Percentiles rank a stretch among this genome's conserved stretches.
These are phyloP conservation scores for Exophiala dermatitidis DNA, from an alignment of 2,329 filamentous ascomycete genomes.

Conservation along the genomic window DNA sequence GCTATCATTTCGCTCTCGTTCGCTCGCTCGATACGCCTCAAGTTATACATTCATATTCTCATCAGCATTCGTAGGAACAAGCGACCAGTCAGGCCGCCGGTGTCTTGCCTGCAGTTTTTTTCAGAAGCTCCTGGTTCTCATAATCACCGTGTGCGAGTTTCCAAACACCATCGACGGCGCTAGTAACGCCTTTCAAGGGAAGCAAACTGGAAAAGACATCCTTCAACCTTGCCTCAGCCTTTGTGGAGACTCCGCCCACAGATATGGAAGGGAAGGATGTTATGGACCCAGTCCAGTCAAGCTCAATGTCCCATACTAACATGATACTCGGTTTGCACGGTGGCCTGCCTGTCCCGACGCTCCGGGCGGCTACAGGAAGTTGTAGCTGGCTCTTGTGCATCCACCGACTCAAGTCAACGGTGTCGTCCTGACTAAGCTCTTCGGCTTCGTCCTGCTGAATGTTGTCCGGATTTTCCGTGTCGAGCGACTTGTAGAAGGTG, in stretches of 20 bases:
- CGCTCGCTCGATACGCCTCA: not conserved
- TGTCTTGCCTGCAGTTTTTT: not conserved
- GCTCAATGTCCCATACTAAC: slow-evolving; percentile 20
- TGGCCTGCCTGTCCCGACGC: not conserved
- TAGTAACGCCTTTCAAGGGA: slow-evolving; percentile 11
- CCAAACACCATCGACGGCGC: slow-evolving; percentile 18
- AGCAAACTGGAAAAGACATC: slow-evolving; percentile 20
- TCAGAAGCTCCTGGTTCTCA: slow-evolving; percentile 2
- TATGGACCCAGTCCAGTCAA: slow-evolving; percentile 21
- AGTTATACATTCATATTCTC: not conserved
- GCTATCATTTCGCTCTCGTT: no score
- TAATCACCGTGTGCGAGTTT: slow-evolving; percentile 12
- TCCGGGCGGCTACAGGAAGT: not conserved
- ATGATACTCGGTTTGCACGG: slow-evolving; percentile 16
- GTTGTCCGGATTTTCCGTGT: not conserved
- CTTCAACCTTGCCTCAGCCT: slow-evolving; percentile 13
- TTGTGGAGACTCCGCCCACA: slow-evolving; percentile 12
- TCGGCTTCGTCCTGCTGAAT: not conserved
- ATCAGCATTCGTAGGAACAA: not conserved
- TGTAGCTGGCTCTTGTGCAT: slow-evolving; percentile 12
- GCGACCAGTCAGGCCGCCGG: not conserved
- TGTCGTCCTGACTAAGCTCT: slow-evolving; percentile 4
- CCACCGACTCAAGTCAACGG: slow-evolving; percentile 16
- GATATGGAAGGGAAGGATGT: slow-evolving; percentile 14
- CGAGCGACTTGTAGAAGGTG: slow-evolving; percentile 4